Base-by-base conservation (phyloP, 73 alveolate genomes). In the Paramecium octaurelia region DNA sequence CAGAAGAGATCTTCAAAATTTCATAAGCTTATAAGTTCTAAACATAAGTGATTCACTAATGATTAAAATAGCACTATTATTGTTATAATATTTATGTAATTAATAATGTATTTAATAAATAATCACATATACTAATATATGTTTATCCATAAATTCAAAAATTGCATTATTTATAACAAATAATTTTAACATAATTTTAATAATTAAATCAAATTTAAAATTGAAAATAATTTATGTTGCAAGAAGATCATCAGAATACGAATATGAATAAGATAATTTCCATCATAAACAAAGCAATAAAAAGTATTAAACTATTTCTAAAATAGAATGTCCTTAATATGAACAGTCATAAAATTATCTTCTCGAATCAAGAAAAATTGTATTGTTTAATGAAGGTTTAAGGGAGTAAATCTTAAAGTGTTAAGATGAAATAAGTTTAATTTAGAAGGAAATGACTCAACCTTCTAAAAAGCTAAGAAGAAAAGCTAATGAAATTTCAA, bases 401-500 rank as follows among this genome's bases (percentile, higher is more conserved):
- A 64, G 24, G 12, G 42, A 64, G 12, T 64, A 64, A 27, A 64
- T 64, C 42, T 27, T 20, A 3, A 31, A 31, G 84, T 64, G 84
- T 64, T 64, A 64, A 64, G 46, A 64, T 6, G 50, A 64, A 64
- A 34, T 64, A 27, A 64, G 24, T 27, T 11, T 3, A 31, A 1
- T 64, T 27, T 31, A 64, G 27, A 27, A 27, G 11, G 84, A 64
- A n/a, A 4, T 64, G 20, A 42, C 84, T 64, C 29, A 64, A 64
- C 84, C 84, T 12, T 64, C 42, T 27, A 64, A 64, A 73, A 73
- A 73, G 23, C 16, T 36, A 38, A 73, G 87, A 73, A 73, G 87
- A 73, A 73, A 73, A 11, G 87, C 87, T 38, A 34, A 35, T 73
- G 57, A 73, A 73, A 73, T 73, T 73, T 73, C 87, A 73, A 73